Evolutionary conservation across 163 green algal genomes (phyloP).

Genomic region (Scenedesmus sp.): DNA sequence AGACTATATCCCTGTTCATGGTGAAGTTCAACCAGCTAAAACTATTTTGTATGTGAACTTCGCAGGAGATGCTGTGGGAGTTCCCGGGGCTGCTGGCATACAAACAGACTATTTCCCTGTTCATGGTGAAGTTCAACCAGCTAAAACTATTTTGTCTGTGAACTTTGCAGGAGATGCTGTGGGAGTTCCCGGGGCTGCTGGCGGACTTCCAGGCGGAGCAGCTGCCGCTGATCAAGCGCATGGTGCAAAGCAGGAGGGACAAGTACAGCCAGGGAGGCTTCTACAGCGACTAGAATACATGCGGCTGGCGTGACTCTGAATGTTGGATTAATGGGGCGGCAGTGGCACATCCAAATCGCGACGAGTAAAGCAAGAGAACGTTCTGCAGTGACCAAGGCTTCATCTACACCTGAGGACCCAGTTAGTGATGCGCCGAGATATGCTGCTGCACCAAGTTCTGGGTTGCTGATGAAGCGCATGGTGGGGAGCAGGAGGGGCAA

Average conservation of each 20-base stretch:
- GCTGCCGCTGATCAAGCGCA: slow-evolving; percentile 29
- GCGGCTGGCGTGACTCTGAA: background rate
- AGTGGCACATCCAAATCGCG: too few relatives aligned
- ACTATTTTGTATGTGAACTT: background rate
- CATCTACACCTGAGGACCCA: too few relatives aligned
- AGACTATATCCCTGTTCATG: too few relatives aligned
- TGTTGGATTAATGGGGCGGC: too few relatives aligned
- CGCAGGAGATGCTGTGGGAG: slow-evolving; percentile 41
- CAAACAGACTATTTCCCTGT: too few relatives aligned
- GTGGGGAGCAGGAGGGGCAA: too few relatives aligned
- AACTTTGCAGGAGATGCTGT: slow-evolving; percentile 21
- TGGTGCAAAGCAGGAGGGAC: slow-evolving; percentile 31
- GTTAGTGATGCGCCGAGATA: too few relatives aligned
- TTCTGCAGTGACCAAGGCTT: too few relatives aligned
- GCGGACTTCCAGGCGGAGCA: slow-evolving; percentile 28
- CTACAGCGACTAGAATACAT: slow-evolving; percentile 7
- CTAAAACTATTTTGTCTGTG: background rate
- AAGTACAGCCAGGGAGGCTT: slow-evolving; percentile 42
- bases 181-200: slow-evolving; percentile 43
- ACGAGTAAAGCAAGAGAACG: too few relatives aligned
- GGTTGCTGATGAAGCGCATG: too few relatives aligned
- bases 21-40: background rate
- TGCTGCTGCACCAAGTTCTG: too few relatives aligned
- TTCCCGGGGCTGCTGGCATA: slow-evolving; percentile 34
- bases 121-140: background rate